Percentiles rank a stretch among this genome's conserved stretches.
Evolutionary conservation across 2,329 filamentous ascomycete genomes (phyloP).

Genomic region (Didymella arachidicola): DNA sequence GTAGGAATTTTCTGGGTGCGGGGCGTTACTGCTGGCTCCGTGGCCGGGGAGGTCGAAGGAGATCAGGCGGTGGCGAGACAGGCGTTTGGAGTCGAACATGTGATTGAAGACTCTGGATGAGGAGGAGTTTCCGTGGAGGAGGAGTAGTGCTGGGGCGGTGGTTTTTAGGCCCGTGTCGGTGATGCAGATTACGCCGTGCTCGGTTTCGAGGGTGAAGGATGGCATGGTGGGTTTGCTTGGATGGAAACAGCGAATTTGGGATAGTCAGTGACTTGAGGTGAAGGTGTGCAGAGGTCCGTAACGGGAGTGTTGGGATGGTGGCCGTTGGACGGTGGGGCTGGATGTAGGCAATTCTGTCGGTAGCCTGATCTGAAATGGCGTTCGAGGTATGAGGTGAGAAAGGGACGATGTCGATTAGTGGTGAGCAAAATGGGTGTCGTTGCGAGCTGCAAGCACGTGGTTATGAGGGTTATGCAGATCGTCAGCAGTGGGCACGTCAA

Average conservation of each 20-base stretch:
- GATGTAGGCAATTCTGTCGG: background rate
- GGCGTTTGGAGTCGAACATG: background rate
- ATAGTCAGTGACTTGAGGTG: too few relatives aligned
- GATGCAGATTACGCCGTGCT: background rate
- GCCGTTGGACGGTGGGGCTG: background rate
- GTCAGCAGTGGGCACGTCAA: background rate
- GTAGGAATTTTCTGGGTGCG: background rate
- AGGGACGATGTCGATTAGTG: background rate
- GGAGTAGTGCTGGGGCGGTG: background rate
- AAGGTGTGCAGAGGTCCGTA: too few relatives aligned
- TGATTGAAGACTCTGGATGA: background rate
- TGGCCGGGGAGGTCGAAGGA: background rate
- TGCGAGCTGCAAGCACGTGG: background rate
- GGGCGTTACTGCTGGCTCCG: background rate
- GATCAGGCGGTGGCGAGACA: background rate
- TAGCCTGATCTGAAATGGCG: background rate
- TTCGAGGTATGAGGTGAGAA: background rate
- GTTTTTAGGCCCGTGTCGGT: background rate
- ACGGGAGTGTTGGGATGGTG: background rate
- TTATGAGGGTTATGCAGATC: background rate
- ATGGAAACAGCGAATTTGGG: too few relatives aligned
- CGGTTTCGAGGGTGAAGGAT: background rate
- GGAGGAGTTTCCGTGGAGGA: background rate
- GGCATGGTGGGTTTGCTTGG: background rate
- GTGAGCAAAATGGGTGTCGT: background rate